A percentile compares a stretch with the other conserved stretches of the same genome.
These are phyloP conservation scores for Turnera subulata DNA, from an alignment of 345 rosid species.

Conservation along the genomic window DNA sequence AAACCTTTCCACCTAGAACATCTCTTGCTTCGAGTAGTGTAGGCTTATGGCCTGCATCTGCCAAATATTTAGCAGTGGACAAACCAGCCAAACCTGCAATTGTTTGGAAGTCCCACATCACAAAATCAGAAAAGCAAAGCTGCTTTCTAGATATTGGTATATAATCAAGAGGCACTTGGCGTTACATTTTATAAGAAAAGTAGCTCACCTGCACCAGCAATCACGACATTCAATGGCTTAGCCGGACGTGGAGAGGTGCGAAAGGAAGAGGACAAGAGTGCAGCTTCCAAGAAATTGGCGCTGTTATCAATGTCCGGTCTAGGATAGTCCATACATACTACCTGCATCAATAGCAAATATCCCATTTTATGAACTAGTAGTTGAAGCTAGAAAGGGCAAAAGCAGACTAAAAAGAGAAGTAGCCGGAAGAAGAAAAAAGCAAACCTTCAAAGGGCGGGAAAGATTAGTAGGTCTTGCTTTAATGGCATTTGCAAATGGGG, in stretches of 20 bases:
- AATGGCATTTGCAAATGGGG: too few relatives aligned
- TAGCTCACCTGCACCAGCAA: slow-evolving; percentile 83
- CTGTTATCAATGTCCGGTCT: slow-evolving; percentile 82
- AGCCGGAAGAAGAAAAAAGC: too few relatives aligned
- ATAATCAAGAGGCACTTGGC: too few relatives aligned
- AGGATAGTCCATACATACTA: slow-evolving; percentile 77
- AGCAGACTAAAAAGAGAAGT: too few relatives aligned
- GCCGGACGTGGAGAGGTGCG: slow-evolving; percentile 57
- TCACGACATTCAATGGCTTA: slow-evolving; percentile 71
- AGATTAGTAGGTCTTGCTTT: too few relatives aligned
- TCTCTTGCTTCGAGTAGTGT: slow-evolving; percentile 81
- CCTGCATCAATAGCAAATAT: slow-evolving; percentile 46
- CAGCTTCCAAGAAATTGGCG: slow-evolving; percentile 80
- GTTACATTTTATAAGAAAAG: too few relatives aligned
- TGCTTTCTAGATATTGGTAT: too few relatives aligned
- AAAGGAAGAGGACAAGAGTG: slow-evolving; percentile 69
- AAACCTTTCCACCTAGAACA: slow-evolving; percentile 96
- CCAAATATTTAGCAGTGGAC: slow-evolving; percentile 87
- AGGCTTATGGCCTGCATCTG: slow-evolving; percentile 94
- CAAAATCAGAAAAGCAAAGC: too few relatives aligned
- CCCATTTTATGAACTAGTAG: too few relatives aligned
- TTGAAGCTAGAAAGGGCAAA: too few relatives aligned
- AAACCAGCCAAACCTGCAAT: slow-evolving; percentile 88
- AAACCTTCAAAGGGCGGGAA: too few relatives aligned
- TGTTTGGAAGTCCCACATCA: slow-evolving; percentile 4